Base-by-base conservation (phyloP, 352 stramenopile species). In the Globisporangium heterothallicum region DNA sequence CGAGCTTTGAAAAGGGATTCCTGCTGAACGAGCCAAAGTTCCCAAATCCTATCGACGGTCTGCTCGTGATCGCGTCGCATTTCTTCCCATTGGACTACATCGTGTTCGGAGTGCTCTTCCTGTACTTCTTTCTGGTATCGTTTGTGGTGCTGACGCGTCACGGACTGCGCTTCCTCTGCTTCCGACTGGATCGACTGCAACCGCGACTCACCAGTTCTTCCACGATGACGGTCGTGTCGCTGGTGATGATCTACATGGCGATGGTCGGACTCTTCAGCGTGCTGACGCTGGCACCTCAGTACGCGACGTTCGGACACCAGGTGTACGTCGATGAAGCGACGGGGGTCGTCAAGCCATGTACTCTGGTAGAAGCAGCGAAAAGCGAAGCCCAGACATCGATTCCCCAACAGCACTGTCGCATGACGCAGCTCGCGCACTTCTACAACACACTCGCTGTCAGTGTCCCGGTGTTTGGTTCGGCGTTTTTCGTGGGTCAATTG, bases 71-170 rank as follows among this genome's bases (percentile, higher is more conserved):
- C 22, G 72, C 74, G 13, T 94, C 84, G 24, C 69, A 53, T 7
- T 70, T 84, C 13, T 94, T 94, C 45, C 84, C 84, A 12, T 61
- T 94, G 43, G 84, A 94, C 64, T 94, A 94, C 59, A 64, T 90
- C 26, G 64, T 92, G 22, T 94, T 94, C 50, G 63, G 67, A 24
- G 64, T 86, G 54, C 66, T 88, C 27, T 92, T 89, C 49, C 53
- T 88, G 21, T 94, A 90, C 63, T 56, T 92, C 8, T 92, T 94
- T 42, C 58, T 75, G 4, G 72, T 91, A 34, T 82, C 77, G n/a
- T 74, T 92, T 41, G 62, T 88, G 16, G 64, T 86, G 53, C 72
- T 94, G 34, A 66, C 75, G 53, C 84, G 80, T n/a, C 77, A 91
- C 24, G 81, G 81, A 34, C 68, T 91, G 19, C 74, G 79, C 29